Base-by-base conservation (phyloP, 23 red algal species). In the Gracilariopsis chorda region DNA sequence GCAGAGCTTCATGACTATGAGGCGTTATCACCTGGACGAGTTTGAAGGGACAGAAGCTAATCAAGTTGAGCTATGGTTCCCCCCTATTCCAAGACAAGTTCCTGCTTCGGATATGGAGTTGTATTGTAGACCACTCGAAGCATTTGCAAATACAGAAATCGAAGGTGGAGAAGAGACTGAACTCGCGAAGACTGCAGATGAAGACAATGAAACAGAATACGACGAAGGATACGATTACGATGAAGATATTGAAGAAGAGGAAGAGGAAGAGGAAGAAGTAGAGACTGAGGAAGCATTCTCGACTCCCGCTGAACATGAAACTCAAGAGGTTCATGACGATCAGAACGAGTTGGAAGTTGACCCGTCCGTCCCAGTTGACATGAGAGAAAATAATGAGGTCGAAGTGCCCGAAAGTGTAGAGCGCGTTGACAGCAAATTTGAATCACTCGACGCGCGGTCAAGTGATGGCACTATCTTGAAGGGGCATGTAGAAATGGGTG, bases 21-120 rank as follows among this genome's bases (percentile, higher is more conserved):
- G 71, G 47, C 61, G 80, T 10, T 53, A 85, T 78, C 56, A 70
- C 35, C 24, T 58, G 44, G 79, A 79, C 53, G 91, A 85, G 25
- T 37, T 74, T 36, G 91, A 70, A 47, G 70, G 40, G 27, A 37
- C 42, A 19, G 81, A 49, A 39, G 63, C 80, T 13, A 64, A 60
- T 40, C 48, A 47, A 47, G 57, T 94, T 67, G 91, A 94, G 45
- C 77, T 94, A 40, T 94, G 91, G 91, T 94, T 94, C 43, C 91
- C 91, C 14, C 80, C 91, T 23, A 48, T 94, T 53, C 80, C 91
- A 25, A 86, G 51, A 29, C 91, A 70, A 29, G 59, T 80, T 44
- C 49, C 65, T 59, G 32, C 68, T 48, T 43, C 35, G 6, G 67
- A 94, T 28, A 78, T 78, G 35, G 81, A 94, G 12, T 39, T 94